These are phyloP conservation scores for Nothophoma quercina DNA, from an alignment of 2,329 filamentous ascomycete species.

Conservation along the genomic window DNA sequence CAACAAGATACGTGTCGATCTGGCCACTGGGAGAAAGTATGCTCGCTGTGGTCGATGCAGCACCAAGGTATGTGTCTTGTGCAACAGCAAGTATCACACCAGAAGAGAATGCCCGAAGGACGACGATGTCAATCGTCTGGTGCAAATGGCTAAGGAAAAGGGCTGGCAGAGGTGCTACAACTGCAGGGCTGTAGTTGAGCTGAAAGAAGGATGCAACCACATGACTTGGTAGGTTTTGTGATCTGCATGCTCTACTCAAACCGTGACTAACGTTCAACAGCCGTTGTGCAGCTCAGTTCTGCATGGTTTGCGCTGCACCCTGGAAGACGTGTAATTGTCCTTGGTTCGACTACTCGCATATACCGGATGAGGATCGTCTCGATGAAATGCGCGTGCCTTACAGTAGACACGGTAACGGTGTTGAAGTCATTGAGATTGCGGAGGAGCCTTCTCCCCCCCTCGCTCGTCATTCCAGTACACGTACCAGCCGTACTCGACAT, in stretches of 20 bases:
- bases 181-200: constrained; percentile 77
- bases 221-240: constrained; percentile 75
- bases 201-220: constrained; percentile 85
- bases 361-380: constrained; percentile 62
- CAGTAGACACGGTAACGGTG: constrained; percentile 29
- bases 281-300: constrained; percentile 83
- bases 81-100: constrained; percentile 76
- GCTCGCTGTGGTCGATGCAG: constrained; percentile 76
- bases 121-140: constrained; percentile 68
- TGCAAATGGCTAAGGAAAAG: constrained; percentile 70
- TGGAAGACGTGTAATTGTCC: constrained; percentile 88
- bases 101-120: constrained; percentile 74
- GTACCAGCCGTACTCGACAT: constrained; percentile 28
- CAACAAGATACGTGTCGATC: constrained; percentile 67
- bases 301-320: constrained; percentile 81
- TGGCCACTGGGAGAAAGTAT: constrained; percentile 62
- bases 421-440: constrained; percentile 43
- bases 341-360: constrained; percentile 72
- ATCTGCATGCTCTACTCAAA: background rate
- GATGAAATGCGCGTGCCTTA: constrained; percentile 47
- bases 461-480: constrained; percentile 36
- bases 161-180: constrained; percentile 80
- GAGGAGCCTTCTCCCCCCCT: constrained; percentile 34
- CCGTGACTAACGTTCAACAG: constrained; percentile 50
- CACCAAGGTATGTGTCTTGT: constrained; percentile 76